Percentiles rank a stretch among this genome's conserved stretches.
Conservation (phyloP, 2,329 filamentous ascomycete species). For the Fusarium irregulare region DNA sequence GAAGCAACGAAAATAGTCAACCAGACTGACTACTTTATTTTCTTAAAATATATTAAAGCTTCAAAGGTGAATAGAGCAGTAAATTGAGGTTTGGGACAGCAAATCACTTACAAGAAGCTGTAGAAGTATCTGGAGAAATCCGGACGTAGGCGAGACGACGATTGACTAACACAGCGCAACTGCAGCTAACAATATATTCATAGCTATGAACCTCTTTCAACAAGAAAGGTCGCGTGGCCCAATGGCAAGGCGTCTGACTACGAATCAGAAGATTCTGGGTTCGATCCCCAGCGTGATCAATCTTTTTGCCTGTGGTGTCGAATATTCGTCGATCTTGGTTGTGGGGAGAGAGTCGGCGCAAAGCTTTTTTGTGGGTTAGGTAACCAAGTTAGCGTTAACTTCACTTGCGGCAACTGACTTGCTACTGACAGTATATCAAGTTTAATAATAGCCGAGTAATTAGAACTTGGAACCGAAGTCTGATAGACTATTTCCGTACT, state of each 20-base stretch:
- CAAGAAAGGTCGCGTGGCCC: conserved; percentile 41
- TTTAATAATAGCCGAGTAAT: no score
- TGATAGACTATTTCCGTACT: not conserved
- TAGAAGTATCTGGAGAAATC: not conserved
- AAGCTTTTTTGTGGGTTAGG: not conserved
- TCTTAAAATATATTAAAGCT: not conserved
- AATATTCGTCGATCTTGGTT: not conserved
- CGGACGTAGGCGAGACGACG: not conserved
- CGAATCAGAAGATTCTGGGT: conserved; percentile 51
- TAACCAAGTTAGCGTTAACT: not conserved
- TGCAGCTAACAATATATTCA: accelerated
- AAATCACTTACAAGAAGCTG: not conserved
- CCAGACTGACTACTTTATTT: not conserved
- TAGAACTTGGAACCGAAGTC: no score
- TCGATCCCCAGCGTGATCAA: conserved; percentile 46
- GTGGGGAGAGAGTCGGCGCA: not conserved
- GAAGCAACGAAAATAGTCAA: not conserved
- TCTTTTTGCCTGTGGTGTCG: not conserved
- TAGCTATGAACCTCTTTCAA: accelerated
- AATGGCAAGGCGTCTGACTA: conserved; percentile 51
- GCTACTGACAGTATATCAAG: not conserved
- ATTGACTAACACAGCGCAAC: not conserved
- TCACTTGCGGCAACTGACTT: not conserved
- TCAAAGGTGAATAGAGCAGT: accelerated
- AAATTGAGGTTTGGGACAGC: not conserved